These are phyloP conservation scores for Ophiostoma tasmaniense DNA, from an alignment of 2,329 filamentous ascomycete genomes.

Conservation along the genomic window DNA sequence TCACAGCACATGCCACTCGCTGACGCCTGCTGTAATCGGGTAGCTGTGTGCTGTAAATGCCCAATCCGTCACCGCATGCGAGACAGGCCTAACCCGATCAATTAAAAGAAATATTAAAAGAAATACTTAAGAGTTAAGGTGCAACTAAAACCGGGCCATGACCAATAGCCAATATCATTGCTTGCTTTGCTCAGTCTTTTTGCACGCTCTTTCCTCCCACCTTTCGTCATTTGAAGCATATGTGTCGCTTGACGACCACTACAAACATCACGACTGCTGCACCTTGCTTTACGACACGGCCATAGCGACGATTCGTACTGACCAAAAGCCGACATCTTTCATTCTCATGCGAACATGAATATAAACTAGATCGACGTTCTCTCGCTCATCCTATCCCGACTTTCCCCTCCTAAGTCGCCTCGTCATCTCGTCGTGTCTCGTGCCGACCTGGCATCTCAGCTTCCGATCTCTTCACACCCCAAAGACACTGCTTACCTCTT, in stretches of 20 bases:
- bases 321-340: not conserved
- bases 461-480: not conserved
- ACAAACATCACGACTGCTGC: not conserved
- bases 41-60: not conserved
- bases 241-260: not conserved
- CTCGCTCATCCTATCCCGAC: not conserved
- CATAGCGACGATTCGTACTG: not conserved
- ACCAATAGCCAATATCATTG: constrained; percentile 8
- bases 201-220: not conserved
- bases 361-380: not conserved
- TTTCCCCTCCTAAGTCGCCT: not conserved
- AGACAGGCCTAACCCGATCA: not conserved
- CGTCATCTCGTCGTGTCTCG: not conserved
- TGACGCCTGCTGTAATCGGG: not conserved
- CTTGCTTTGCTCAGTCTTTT: constrained; percentile 11
- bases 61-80: not conserved
- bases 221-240: constrained; percentile 6
- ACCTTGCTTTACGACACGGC: not conserved
- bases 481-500: not conserved
- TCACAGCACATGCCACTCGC: not conserved
- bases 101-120: not conserved
- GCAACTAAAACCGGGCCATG: not conserved
- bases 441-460: not conserved
- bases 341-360: not conserved
- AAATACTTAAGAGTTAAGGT: not conserved